Percentiles rank a stretch among this genome's conserved stretches.
Conservation (phyloP, 2,329 filamentous ascomycete species). For the Colletotrichum sp. region DNA sequence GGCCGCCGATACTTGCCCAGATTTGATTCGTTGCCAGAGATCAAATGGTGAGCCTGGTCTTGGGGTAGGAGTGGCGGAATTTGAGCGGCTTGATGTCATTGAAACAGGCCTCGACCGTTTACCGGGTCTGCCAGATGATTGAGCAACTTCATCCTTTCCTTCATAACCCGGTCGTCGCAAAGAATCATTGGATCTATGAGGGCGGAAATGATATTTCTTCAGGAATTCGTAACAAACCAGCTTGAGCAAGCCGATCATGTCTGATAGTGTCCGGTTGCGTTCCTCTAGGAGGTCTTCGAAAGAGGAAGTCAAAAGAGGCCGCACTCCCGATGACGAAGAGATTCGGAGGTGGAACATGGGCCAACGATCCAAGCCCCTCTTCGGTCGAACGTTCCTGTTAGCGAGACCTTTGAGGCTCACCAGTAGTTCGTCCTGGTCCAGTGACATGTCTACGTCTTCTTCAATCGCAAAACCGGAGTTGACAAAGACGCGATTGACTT, state of each 20-base stretch:
- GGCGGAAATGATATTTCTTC: conserved; percentile 72
- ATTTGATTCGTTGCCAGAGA: conserved; percentile 42
- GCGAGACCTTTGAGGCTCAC: conserved; percentile 48
- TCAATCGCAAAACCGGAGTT: conserved; percentile 79
- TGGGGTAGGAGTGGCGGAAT: neutral
- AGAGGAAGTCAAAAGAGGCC: neutral
- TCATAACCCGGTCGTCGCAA: neutral
- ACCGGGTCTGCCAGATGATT: neutral
- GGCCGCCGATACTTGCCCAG: conserved; percentile 24
- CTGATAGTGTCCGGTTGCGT: conserved; percentile 50
- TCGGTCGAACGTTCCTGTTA: conserved; percentile 52
- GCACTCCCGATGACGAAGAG: conserved; percentile 26
- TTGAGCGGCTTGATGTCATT: neutral
- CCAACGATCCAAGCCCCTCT: conserved; percentile 79
- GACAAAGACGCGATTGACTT: conserved; percentile 78
- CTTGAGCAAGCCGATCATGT: conserved; percentile 67
- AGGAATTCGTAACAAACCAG: conserved; percentile 78
- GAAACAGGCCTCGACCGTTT: neutral
- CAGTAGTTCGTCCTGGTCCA: conserved; percentile 40
- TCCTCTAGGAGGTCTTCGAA: conserved; percentile 46
- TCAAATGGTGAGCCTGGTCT: conserved; percentile 36
- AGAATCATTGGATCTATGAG: conserved; percentile 40
- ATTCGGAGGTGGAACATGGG: conserved; percentile 89
- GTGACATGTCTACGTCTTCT: conserved; percentile 39
- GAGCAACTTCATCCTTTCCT: neutral